Evolutionary conservation across 2,329 filamentous ascomycete species (phyloP), one percentile per base, ranked within the genome.

Genomic region (Canariomyces notabilis): DNA sequence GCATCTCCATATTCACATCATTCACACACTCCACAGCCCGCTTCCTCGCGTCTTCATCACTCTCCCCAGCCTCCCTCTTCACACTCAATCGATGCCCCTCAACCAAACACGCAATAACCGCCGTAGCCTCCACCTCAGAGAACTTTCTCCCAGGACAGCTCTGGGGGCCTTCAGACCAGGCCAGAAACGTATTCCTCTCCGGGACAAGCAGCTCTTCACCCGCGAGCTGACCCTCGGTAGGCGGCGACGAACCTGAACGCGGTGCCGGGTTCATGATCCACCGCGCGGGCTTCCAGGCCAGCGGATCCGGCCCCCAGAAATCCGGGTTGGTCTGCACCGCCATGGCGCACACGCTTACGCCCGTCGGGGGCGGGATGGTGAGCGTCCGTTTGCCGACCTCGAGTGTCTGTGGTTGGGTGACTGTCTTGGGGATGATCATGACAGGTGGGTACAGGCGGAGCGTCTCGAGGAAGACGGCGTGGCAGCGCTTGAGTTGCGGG

Each of bases 381-480:
- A 59, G 1, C 0, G 46, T 55, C 35, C 53, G 55, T 1, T 44
- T 50, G 2, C 49, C 52, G 4, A 61, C 48, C 1, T 14, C 7
- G 1, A 63, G 47, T 1, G 53, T 26, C 37, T 50, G 49, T 1
- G 46, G 8, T 7, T 42, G 38, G 11, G 29, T 48, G 4, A 58
- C 60, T 57, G 56, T 63, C 29, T 63, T 62, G 9, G 26, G 26
- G 18, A 51, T 37, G 0, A 53, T 15, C 2, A 58, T 53, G 0
- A 70, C 60, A 0, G 65, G 64, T 0, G 61, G 59, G 41, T 68
- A 71, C 0, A 73, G 58, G 5, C 69, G 67, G 5, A 73, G 47
- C 1, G 66, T 69, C 55, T 75, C 72, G 23, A 64, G 61, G 61
- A 74, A 53, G 2, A 69, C 52, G 1, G 68, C 61, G 3, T 68